Evolutionary conservation across 495 filamentous ascomycete species (phyloP).

Genomic region (Hypoxylon rickii): DNA sequence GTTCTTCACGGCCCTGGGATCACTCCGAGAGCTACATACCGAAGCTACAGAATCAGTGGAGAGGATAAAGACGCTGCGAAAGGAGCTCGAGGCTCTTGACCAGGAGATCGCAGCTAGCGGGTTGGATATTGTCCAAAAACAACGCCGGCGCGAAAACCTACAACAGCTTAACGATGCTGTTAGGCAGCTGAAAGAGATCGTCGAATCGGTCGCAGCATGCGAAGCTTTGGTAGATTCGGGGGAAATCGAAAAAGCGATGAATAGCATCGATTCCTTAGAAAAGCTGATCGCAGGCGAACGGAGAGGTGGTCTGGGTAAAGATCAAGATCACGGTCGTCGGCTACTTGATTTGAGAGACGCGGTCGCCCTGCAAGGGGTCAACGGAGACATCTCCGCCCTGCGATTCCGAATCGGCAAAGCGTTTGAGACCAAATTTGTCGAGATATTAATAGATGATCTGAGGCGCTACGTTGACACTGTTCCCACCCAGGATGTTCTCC

Average conservation of each 20-base stretch:
- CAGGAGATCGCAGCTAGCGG: conserved; percentile 85
- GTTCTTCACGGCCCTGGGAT: conserved; percentile 95
- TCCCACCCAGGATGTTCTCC: conserved; percentile 71
- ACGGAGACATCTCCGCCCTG: conserved; percentile 72
- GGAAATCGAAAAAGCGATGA: conserved; percentile 76
- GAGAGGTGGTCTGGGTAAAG: conserved; percentile 4
- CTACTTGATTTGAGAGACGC: conserved; percentile 76
- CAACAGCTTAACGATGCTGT: conserved; percentile 80
- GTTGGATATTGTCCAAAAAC: conserved; percentile 81
- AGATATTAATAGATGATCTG: conserved; percentile 77
- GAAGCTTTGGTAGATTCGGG: conserved; percentile 82
- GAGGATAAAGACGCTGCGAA: conserved; percentile 78
- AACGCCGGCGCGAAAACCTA: conserved; percentile 81
- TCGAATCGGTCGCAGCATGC: conserved; percentile 74
- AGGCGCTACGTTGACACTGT: conserved; percentile 80
- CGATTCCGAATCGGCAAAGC: conserved; percentile 81
- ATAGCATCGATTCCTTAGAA: conserved; percentile 75
- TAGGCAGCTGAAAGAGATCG: conserved; percentile 77
- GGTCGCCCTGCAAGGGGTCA: conserved; percentile 79
- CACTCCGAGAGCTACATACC: conserved; percentile 83
- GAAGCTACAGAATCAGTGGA: conserved; percentile 92
- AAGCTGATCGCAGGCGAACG: conserved; percentile 69
- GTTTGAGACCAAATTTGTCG: conserved; percentile 81
- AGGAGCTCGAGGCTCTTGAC: conserved; percentile 79
- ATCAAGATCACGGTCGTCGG: conserved; percentile 41